Base-by-base conservation (phyloP, 2,329 filamentous ascomycete species). In the Exophiala xenobiotica region DNA sequence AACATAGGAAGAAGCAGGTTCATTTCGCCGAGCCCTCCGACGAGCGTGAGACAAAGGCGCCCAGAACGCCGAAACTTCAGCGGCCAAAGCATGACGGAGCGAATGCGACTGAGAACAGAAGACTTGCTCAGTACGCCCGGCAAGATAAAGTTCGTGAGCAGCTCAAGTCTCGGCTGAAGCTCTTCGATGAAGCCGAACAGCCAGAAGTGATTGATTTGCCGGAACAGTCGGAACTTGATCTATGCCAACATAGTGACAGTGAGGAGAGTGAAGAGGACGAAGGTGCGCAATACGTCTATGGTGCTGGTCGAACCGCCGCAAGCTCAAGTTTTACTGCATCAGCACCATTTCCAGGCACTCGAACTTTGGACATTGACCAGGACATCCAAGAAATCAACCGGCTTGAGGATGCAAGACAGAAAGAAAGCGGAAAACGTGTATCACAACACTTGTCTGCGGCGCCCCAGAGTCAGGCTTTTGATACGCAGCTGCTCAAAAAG, bases 211-310 rank as follows among this genome's bases (percentile, higher is more conserved):
- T 26, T 20, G 39, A 33, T 26, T 48, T 45, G 23, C 50, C 27
- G 24, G 37, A 33, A 44, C 37, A 37, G 38, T 29, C 18, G 24
- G 26, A 6, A n/a, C 16, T 19, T 22, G n/a, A 16, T n/a, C 24
- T 38, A 20, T 16, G 14, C 12, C 22, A 27, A 2, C 27, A 39
- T n/a, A 27, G 42, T 24, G 18, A 35, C 12, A 35, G 41, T 11
- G 46, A 49, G 3, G 53, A 59, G 7, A 59, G 57, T 22, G 57
- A 59, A 47, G 54, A 59, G 41, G 51, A 59, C 8, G 51, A 53
- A 12, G 57, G 57, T 14, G 57, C 44, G 2, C 47, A 59, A 11
- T 53, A 24, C 33, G 47, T 51, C 19, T 54, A 41, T 44, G 54
- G 54, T n/a, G 46, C 54, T 27, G 49, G 46, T 20, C 27, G 31